A percentile compares a stretch with the other conserved stretches of the same genome.
These are phyloP conservation scores for Sechiopsis laciniata DNA, from an alignment of 306 rosid genomes.

Conservation along the genomic window DNA sequence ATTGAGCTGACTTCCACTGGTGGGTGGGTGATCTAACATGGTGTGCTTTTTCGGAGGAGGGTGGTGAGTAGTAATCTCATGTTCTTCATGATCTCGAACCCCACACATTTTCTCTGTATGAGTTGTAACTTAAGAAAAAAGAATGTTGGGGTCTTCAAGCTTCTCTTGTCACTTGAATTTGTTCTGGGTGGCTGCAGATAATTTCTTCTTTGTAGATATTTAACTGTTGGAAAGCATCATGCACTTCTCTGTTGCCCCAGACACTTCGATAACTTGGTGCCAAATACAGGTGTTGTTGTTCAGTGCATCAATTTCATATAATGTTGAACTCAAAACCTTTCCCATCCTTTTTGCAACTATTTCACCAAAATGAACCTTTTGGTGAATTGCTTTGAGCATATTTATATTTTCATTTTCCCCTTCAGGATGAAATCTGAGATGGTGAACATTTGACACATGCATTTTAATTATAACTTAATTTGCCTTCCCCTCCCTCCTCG, in stretches of 20 bases:
- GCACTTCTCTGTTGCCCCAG: slow-evolving; percentile 28
- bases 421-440: no score
- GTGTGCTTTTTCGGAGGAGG: slow-evolving; percentile 43
- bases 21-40: slow-evolving; percentile 31
- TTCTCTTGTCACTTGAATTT: slow-evolving; percentile 31
- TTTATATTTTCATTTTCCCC: neutral
- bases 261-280: no score
- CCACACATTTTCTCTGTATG: slow-evolving; percentile 32
- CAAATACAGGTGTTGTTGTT: slow-evolving; percentile 26
- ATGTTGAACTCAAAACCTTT: slow-evolving; percentile 27
- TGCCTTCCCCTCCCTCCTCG: no score
- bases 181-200: slow-evolving; percentile 35
- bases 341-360: slow-evolving; percentile 21
- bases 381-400: slow-evolving; percentile 17
- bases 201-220: slow-evolving; percentile 41
- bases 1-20: slow-evolving; percentile 35
- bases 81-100: slow-evolving; percentile 34
- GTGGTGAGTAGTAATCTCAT: slow-evolving; percentile 46
- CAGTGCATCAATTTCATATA: slow-evolving; percentile 29
- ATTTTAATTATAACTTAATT: no score
- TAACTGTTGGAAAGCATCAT: slow-evolving; percentile 34
- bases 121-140: slow-evolving; percentile 28
- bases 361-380: slow-evolving; percentile 16
- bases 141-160: slow-evolving; percentile 32
- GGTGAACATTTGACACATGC: no score